Percentiles rank a stretch among this genome's conserved stretches.
Conservation (phyloP, 164 flowering plant species). For the Tetrastigma voinierianum region DNA sequence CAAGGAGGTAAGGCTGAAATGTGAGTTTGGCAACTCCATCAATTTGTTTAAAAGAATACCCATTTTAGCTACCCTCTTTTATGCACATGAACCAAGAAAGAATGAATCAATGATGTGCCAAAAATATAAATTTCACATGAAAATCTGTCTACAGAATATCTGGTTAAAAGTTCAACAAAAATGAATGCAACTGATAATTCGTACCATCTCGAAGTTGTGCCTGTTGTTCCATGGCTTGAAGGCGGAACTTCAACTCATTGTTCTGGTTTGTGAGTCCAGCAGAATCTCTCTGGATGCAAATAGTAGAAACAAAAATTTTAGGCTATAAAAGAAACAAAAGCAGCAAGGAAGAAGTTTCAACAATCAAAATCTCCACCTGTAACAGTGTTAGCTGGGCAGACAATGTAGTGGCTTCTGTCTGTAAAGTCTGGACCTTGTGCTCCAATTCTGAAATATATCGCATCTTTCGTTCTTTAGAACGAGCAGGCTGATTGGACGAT, state of each 20-base stretch:
- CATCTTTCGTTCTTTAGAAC: conserved; percentile 96
- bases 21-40: no score
- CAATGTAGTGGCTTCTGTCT: conserved; percentile 94
- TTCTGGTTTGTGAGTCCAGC: conserved; percentile 55
- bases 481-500: conserved; percentile 99
- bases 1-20: no score
- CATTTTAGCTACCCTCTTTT: no score
- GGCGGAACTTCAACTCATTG: conserved; percentile 62
- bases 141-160: no score
- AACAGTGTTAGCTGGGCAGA: conserved; percentile 90
- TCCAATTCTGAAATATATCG: conserved; percentile 92
- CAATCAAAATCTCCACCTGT: conserved; percentile 50
- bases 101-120: no score
- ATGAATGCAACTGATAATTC: no score
- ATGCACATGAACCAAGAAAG: no score
- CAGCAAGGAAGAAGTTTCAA: neutral
- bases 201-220: conserved; percentile 75
- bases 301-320: neutral
- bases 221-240: conserved; percentile 82
- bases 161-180: no score
- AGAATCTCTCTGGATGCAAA: conserved; percentile 49
- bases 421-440: conserved; percentile 95
- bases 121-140: no score
- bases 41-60: no score
- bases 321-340: conserved; percentile 7